These are phyloP conservation scores for Plectosphaerella sp. DNA, from an alignment of 2,329 filamentous ascomycete genomes.

Conservation along the genomic window DNA sequence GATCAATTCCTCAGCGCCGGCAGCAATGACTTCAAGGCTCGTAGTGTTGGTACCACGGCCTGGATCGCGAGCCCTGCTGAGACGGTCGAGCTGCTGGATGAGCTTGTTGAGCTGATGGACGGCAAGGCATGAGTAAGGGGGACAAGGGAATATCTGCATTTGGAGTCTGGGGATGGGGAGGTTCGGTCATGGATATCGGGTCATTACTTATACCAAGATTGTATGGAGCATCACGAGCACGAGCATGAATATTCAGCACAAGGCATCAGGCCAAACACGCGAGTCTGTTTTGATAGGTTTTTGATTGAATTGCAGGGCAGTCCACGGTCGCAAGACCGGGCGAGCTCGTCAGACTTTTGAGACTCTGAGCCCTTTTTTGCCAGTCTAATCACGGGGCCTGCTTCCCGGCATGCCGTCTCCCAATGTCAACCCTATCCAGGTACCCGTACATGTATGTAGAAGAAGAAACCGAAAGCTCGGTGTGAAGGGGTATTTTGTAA, in stretches of 20 bases:
- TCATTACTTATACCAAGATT: too few relatives aligned
- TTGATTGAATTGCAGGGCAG: too few relatives aligned
- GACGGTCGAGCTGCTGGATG: conserved; percentile 85
- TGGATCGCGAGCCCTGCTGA: conserved; percentile 94
- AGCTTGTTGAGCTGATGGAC: conserved; percentile 59
- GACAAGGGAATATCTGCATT: too few relatives aligned
- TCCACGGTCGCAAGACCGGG: too few relatives aligned
- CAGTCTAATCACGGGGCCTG: neutral
- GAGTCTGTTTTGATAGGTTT: too few relatives aligned
- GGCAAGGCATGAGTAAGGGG: neutral
- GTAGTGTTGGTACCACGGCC: conserved; percentile 86
- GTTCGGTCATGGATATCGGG: too few relatives aligned
- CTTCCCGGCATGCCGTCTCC: too few relatives aligned
- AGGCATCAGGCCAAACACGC: too few relatives aligned
- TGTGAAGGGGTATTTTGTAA: neutral
- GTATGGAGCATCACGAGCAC: too few relatives aligned
- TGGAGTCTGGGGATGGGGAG: too few relatives aligned
- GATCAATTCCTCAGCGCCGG: conserved; percentile 96
- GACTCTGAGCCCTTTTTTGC: neutral
- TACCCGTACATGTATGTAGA: neutral
- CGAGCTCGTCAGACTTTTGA: neutral
- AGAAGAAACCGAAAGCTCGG: neutral
- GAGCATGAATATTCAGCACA: too few relatives aligned
- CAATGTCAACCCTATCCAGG: too few relatives aligned
- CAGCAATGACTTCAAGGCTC: conserved; percentile 94